Conservation (phyloP, 768 basidiomycete genomes). For the Suillus subaureus region DNA sequence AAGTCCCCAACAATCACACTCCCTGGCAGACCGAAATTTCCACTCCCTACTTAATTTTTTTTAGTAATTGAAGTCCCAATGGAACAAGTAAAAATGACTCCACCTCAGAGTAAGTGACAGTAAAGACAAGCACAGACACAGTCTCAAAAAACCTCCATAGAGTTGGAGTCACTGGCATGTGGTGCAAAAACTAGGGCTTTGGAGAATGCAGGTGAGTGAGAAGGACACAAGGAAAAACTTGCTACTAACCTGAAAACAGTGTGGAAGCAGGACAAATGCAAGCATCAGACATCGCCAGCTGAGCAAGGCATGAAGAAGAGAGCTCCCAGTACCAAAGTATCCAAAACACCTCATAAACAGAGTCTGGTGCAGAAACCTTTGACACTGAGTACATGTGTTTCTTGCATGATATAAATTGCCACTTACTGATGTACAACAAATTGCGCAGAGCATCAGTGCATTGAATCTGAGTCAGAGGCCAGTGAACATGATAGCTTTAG, state of each 20-base stretch:
- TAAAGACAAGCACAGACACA: neutral
- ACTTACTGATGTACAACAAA: neutral
- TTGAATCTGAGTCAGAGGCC: neutral
- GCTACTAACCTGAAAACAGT: neutral
- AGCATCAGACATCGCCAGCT: neutral
- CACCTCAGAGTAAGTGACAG: neutral
- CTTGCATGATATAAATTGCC: neutral
- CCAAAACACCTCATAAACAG: neutral
- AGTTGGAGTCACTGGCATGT: neutral
- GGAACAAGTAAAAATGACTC: neutral
- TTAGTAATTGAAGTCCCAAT: neutral
- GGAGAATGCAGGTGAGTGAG: constrained; percentile 1
- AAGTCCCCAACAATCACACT: neutral
- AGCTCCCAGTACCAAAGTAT: neutral
- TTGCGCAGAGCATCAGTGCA: neutral
- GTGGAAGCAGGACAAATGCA: neutral
- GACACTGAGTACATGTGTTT: neutral
- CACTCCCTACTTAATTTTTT: neutral
- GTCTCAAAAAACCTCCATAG: neutral
- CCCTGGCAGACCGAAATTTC: neutral
- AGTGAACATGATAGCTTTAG: constrained; percentile 1
- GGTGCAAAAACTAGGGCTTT: neutral
- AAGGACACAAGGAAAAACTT: neutral
- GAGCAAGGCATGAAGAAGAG: neutral
- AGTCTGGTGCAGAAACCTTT: neutral